Percentiles rank a stretch among this genome's conserved stretches.
Conservation (phyloP, 371 early-diverging fungal genomes). For the Capniomyces stellatus region DNA sequence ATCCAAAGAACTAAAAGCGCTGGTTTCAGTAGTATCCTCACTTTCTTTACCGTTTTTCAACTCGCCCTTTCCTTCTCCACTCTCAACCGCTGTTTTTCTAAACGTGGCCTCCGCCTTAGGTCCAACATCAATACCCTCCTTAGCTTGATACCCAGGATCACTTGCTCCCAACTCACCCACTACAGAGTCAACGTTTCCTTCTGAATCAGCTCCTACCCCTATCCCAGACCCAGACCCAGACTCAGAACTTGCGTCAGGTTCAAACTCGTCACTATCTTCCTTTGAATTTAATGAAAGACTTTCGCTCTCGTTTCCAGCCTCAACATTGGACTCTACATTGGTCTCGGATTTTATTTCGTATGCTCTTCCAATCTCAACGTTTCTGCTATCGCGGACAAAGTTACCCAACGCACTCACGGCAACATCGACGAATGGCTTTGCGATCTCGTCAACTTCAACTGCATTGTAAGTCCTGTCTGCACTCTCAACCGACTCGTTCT, state of each 20-base stretch:
- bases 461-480: not conserved
- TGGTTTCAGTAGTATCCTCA: not conserved
- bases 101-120: not conserved
- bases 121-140: constrained; percentile 1
- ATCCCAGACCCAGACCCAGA: not conserved
- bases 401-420: not conserved
- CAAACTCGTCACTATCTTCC: not conserved
- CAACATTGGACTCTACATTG: not conserved
- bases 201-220: not conserved
- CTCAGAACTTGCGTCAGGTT: not conserved
- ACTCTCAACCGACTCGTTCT: not conserved
- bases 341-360: not conserved
- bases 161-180: constrained; percentile 9
- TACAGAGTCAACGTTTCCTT: not conserved
- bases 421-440: not conserved
- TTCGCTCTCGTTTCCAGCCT: no score
- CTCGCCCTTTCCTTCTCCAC: not conserved
- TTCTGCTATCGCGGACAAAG: not conserved
- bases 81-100: not conserved
- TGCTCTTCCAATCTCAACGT: not conserved
- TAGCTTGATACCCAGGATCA: constrained; percentile 7
- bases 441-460: not conserved
- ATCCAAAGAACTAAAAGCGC: no score
- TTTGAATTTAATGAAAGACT: not conserved
- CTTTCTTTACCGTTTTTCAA: not conserved